Percentiles rank a stretch among this genome's conserved stretches.
phyloP scores from a whole-genome alignment of 1,284 basidiomycete genomes.

The Cryptococcus sp. region DNA sequence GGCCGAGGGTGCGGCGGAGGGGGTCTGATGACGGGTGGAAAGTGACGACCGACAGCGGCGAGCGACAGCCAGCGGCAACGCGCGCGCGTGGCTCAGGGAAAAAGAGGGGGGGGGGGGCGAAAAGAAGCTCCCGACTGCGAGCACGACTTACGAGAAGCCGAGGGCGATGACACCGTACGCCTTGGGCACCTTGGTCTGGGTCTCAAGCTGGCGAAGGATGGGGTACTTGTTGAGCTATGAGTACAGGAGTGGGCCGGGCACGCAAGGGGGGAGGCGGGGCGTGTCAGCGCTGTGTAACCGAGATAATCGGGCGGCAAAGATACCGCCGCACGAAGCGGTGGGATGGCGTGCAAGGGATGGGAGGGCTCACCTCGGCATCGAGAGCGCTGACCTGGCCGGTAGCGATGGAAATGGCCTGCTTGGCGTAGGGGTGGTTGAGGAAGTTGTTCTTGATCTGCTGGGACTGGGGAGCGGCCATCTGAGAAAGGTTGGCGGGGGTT shows the following conservation, averaged over 20 bases:
- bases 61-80: too few species aligned
- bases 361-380: slow-evolving; percentile 77
- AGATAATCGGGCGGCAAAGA: background rate
- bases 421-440: slow-evolving; percentile 71
- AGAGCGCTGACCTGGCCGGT: slow-evolving; percentile 74
- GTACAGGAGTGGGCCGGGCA: background rate
- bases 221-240: slow-evolving; percentile 84
- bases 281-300: background rate
- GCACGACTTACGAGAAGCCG: slow-evolving; percentile 55
- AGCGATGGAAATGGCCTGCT: slow-evolving; percentile 73
- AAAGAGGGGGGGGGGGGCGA: background rate
- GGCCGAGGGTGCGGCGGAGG: background rate
- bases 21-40: background rate
- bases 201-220: slow-evolving; percentile 74
- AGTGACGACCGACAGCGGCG: background rate
- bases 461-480: slow-evolving; percentile 46
- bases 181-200: slow-evolving; percentile 89
- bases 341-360: background rate
- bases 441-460: slow-evolving; percentile 55
- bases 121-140: background rate
- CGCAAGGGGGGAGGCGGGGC: background rate
- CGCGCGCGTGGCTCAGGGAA: background rate
- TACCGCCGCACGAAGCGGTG: background rate
- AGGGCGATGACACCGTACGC: slow-evolving; percentile 79
- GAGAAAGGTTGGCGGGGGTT: background rate